Evolutionary conservation across 73 alveolate species (phyloP).

Genomic region (Urostyla sp.): DNA sequence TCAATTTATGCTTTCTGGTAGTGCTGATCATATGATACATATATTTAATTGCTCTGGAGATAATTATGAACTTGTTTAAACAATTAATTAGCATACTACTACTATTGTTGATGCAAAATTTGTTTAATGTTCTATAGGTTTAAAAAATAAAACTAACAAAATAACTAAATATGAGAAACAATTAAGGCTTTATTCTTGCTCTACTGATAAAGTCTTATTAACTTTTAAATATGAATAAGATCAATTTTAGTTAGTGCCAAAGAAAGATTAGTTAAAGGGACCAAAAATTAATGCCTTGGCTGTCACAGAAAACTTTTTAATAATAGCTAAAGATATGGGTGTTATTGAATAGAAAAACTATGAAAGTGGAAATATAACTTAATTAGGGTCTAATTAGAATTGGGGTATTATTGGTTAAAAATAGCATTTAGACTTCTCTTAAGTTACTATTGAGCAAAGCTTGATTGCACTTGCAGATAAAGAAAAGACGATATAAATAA

Average conservation of each 20-base stretch:
- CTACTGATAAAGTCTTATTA: conserved; percentile 23
- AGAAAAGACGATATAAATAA: conserved; percentile 31
- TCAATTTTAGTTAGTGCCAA: no score
- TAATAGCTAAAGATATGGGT: conserved; percentile 43
- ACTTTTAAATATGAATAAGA: conserved; percentile 20
- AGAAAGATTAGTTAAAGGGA: no score
- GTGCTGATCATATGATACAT: conserved; percentile 51
- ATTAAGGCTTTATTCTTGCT: conserved; percentile 37
- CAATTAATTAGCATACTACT: conserved; percentile 33
- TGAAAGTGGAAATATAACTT: neutral
- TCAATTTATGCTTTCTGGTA: conserved; percentile 26
- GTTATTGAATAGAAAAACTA: conserved; percentile 2
- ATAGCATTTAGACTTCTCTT: no score
- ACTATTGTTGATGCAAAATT: conserved; percentile 35
- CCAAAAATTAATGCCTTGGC: conserved; percentile 12
- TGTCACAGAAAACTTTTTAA: neutral
- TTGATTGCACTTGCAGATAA: conserved; percentile 9
- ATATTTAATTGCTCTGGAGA: conserved; percentile 30
- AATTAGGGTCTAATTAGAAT: no score
- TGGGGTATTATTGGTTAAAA: no score
- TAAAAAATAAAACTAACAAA: conserved; percentile 34
- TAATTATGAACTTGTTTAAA: conserved; percentile 36
- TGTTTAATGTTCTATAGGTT: neutral
- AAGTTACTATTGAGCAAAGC: no score
- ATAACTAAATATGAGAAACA: conserved; percentile 27